These are phyloP conservation scores for Cercospora sp. DNA, from an alignment of 2,329 filamentous ascomycete genomes.

Conservation along the genomic window DNA sequence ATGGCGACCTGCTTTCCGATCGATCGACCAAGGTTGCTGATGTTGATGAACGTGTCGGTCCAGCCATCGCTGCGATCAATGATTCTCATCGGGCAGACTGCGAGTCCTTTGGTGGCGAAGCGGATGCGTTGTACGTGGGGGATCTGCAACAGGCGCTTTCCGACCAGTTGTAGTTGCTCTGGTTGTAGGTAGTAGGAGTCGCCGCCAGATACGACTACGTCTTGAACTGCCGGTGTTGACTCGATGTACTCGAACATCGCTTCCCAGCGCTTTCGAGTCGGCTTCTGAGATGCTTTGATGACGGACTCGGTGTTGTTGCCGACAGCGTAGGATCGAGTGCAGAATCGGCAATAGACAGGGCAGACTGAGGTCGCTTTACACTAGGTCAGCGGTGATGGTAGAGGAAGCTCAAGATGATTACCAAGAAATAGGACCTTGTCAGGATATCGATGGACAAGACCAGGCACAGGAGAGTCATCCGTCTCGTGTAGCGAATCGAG, in stretches of 20 bases:
- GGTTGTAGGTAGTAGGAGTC: conserved; percentile 61
- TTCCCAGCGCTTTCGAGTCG: conserved; percentile 55
- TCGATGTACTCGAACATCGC: conserved; percentile 59
- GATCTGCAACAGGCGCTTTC: conserved; percentile 57
- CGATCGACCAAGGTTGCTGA: conserved; percentile 53
- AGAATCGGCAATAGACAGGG: conserved; percentile 63
- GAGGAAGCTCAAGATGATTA: conserved; percentile 37
- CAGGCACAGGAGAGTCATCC: conserved; percentile 56
- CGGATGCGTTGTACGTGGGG: conserved; percentile 61
- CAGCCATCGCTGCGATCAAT: conserved; percentile 56
- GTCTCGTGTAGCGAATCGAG: conserved; percentile 62
- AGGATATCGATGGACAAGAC: conserved; percentile 63
- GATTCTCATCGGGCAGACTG: conserved; percentile 59
- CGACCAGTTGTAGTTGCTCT: conserved; percentile 55
- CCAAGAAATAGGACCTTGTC: conserved; percentile 64
- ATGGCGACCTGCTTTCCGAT: conserved; percentile 61
- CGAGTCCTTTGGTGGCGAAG: conserved; percentile 63
- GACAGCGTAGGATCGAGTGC: conserved; percentile 61
- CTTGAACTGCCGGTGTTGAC: conserved; percentile 50
- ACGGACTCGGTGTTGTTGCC: conserved; percentile 57
- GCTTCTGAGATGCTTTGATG: conserved; percentile 35
- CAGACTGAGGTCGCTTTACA: conserved; percentile 58
- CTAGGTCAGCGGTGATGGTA: neutral
- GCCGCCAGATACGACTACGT: conserved; percentile 64
- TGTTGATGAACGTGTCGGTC: conserved; percentile 53